Evolutionary conservation across 2,329 filamentous ascomycete genomes (phyloP).

Genomic region (Pezicula carpinea): DNA sequence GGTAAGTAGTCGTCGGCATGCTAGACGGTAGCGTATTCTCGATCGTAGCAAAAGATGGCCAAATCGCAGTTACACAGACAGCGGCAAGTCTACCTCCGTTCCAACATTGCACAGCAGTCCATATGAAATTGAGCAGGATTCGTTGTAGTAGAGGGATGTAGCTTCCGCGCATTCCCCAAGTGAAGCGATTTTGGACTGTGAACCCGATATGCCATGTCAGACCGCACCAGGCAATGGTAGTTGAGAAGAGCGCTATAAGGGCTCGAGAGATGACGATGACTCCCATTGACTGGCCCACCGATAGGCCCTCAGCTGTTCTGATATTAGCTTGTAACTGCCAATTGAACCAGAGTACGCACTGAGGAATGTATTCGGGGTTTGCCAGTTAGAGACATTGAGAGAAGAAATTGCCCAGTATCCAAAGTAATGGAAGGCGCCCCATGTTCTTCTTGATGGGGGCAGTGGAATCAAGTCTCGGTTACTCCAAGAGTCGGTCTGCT

Average conservation of each 20-base stretch:
- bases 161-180: constrained; percentile 43
- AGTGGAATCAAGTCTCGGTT: constrained; percentile 34
- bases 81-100: constrained; percentile 9
- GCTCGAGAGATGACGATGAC: constrained; percentile 40
- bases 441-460: constrained; percentile 33
- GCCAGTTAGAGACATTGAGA: constrained; percentile 40
- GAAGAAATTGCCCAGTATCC: constrained; percentile 22
- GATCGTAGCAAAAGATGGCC: constrained; percentile 10
- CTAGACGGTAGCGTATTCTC: background rate
- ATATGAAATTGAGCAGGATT: constrained; percentile 45
- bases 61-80: constrained; percentile 11
- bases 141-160: constrained; percentile 44
- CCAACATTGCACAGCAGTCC: constrained; percentile 41
- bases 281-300: constrained; percentile 41
- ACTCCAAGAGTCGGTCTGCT: constrained; percentile 39
- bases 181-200: constrained; percentile 44
- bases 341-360: constrained; percentile 11
- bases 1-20: constrained; percentile 3
- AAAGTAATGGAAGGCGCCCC: constrained; percentile 38
- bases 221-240: constrained; percentile 42
- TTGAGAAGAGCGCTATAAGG: constrained; percentile 38
- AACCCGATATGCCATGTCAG: constrained; percentile 46
- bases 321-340: background rate
- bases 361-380: constrained; percentile 42
- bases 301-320: constrained; percentile 35